Conservation (phyloP, 2,329 filamentous ascomycete genomes). For the Penicillium sp. region DNA sequence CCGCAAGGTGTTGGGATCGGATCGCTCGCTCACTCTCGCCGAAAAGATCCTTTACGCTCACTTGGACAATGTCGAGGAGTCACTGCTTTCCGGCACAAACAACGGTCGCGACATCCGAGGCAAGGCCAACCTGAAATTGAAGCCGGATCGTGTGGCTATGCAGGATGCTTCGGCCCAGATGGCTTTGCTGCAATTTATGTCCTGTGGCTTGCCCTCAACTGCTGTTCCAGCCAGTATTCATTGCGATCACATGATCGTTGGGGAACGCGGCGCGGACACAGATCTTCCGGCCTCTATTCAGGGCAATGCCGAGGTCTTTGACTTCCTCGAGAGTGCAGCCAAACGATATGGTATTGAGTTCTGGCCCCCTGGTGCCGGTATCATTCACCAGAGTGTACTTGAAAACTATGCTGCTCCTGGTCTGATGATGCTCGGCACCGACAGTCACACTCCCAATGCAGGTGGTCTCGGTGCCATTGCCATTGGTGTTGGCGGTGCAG, state of each 20-base stretch:
- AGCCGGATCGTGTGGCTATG: conserved; percentile 97
- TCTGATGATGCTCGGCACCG: conserved; percentile 97
- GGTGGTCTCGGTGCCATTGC: conserved; percentile 92
- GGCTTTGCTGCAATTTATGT: conserved; percentile 98
- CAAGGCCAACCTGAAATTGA: conserved; percentile 88
- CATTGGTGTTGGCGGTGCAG: conserved; percentile 95
- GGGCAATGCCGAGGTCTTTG: conserved; percentile 94
- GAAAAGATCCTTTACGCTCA: conserved; percentile 99
- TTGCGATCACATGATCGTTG: conserved; percentile 98
- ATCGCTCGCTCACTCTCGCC: conserved; percentile 68
- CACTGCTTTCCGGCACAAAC: conserved; percentile 72
- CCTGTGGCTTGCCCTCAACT: conserved; percentile 79
- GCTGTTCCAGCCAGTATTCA: conserved; percentile 96
- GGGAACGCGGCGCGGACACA: conserved; percentile 77
- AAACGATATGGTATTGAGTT: conserved; percentile 93
- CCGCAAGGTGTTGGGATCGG: conserved; percentile 61
- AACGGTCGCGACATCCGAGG: conserved; percentile 81
- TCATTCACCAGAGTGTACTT: conserved; percentile 95
- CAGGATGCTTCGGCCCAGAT: conserved; percentile 98
- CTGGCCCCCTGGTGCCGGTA: conserved; percentile 88
- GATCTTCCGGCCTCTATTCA: conserved; percentile 81
- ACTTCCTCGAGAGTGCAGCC: conserved; percentile 88
- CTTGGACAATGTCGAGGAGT: conserved; percentile 82
- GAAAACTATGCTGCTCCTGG: conserved; percentile 98
- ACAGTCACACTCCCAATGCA: conserved; percentile 95